These are phyloP conservation scores for Xerocomellus intermedius DNA, from an alignment of 768 basidiomycete species.

Conservation along the genomic window DNA sequence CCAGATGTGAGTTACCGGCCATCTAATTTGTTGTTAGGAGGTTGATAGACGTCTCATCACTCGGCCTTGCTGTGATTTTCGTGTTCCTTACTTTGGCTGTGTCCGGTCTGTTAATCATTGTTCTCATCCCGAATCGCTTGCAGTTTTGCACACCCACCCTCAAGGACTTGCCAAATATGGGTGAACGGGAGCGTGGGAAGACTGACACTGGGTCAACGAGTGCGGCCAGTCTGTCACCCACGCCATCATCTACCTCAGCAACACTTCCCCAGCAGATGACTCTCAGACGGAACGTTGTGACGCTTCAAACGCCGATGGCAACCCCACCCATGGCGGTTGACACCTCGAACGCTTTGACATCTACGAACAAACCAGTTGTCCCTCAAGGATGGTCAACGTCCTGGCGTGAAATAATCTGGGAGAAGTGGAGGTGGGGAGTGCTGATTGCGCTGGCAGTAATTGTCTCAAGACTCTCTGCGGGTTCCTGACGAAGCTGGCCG, in stretches of 20 bases:
- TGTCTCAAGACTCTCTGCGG: slow-evolving; percentile 71
- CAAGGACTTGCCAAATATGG: slow-evolving; percentile 92
- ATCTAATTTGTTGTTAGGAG: slow-evolving; percentile 18
- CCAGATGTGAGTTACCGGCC: slow-evolving; percentile 66
- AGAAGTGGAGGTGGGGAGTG: slow-evolving; percentile 84
- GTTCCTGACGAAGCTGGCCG: slow-evolving; percentile 23
- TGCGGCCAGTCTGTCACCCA: slow-evolving; percentile 15
- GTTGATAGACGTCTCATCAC: slow-evolving; percentile 23
- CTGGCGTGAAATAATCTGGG: slow-evolving; percentile 69
- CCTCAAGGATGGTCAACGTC: slow-evolving; percentile 55
- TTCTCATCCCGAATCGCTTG: slow-evolving; percentile 8
- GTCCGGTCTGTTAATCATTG: slow-evolving; percentile 17
- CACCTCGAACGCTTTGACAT: slow-evolving; percentile 19
- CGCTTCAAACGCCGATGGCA: slow-evolving; percentile 20
- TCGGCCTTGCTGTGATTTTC: slow-evolving; percentile 18
- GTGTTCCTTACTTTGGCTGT: slow-evolving; percentile 16
- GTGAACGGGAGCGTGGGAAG: slow-evolving; percentile 67
- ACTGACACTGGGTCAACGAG: slow-evolving; percentile 31
- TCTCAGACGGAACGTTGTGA: slow-evolving; percentile 19
- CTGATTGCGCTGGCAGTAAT: slow-evolving; percentile 75
- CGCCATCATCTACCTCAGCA: slow-evolving; percentile 20
- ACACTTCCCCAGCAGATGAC: slow-evolving; percentile 21
- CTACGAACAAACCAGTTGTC: slow-evolving; percentile 30
- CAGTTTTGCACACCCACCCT: slow-evolving; percentile 70
- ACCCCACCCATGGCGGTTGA: slow-evolving; percentile 14